These are phyloP conservation scores for Trypanosoma rangeli DNA, from an alignment of 208 protist species.

Conservation along the genomic window DNA sequence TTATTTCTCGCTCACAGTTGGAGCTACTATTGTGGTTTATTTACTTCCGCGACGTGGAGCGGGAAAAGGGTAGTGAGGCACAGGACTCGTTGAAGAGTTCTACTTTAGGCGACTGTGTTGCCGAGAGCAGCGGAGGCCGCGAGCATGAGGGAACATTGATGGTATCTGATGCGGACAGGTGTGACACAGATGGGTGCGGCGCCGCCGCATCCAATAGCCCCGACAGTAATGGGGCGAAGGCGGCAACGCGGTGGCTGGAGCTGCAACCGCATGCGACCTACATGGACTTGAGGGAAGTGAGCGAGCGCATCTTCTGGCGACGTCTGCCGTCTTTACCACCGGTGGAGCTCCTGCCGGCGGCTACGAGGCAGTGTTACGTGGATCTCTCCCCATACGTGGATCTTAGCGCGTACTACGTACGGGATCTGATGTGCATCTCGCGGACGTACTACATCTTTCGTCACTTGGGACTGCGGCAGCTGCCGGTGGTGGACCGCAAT, in stretches of 20 bases:
- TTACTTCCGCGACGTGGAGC: constrained; percentile 45
- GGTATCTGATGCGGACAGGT: neutral
- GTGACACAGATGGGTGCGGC: neutral
- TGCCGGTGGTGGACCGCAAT: constrained; percentile 70
- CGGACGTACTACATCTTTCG: constrained; percentile 74
- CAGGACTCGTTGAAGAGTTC: neutral
- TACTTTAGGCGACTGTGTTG: neutral
- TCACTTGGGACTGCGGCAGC: constrained; percentile 73
- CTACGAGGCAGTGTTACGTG: constrained; percentile 21
- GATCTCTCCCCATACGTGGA: constrained; percentile 60
- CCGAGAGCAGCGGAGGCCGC: neutral
- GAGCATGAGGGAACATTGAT: neutral
- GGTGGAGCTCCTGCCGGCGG: constrained; percentile 32
- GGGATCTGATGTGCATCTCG: constrained; percentile 59
- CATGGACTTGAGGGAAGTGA: constrained; percentile 39
- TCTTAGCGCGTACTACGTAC: constrained; percentile 52
- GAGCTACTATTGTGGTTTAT: constrained; percentile 61
- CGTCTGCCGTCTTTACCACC: constrained; percentile 36
- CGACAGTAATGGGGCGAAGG: neutral
- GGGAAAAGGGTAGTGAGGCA: constrained; percentile 10
- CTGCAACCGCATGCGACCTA: constrained; percentile 37
- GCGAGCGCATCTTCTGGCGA: constrained; percentile 59
- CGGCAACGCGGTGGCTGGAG: neutral
- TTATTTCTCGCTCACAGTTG: constrained; percentile 54
- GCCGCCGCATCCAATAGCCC: neutral